Percentiles rank a stretch among this genome's conserved stretches.
Conservation (phyloP, 148 eudicot species). For the Chenopodium album region DNA sequence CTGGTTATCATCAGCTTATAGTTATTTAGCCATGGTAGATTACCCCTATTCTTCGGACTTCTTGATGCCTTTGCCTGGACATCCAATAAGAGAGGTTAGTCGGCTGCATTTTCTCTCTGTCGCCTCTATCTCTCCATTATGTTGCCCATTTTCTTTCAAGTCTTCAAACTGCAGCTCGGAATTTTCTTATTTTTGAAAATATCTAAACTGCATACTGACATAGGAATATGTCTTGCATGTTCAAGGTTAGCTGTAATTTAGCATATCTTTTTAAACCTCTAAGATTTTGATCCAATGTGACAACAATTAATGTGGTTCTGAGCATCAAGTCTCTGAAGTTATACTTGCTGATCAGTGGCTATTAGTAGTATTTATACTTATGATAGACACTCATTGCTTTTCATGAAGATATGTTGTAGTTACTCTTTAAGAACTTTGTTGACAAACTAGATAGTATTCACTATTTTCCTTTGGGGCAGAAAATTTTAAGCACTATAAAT, state of each 20-base stretch:
- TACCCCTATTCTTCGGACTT: slow-evolving; percentile 80
- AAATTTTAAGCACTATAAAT: too few species aligned
- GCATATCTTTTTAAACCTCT: too few species aligned
- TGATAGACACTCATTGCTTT: too few species aligned
- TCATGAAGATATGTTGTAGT: too few species aligned
- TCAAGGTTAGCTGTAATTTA: neutral
- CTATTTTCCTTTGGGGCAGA: too few species aligned
- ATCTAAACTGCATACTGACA: neutral
- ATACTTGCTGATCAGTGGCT: too few species aligned
- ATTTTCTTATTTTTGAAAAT: neutral
- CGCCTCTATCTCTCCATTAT: neutral
- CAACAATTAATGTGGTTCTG: too few species aligned
- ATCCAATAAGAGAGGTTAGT: slow-evolving; percentile 87
- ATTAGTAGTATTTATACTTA: too few species aligned
- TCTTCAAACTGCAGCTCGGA: neutral
- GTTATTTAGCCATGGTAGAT: slow-evolving; percentile 85
- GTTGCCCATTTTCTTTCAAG: neutral
- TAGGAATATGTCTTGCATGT: neutral
- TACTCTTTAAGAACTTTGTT: too few species aligned
- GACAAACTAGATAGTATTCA: too few species aligned
- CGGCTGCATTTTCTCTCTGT: neutral
- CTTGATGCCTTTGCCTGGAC: slow-evolving; percentile 81
- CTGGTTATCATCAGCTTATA: slow-evolving; percentile 85
- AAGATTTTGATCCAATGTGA: too few species aligned
- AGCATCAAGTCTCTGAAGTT: too few species aligned